Conservation (phyloP, 2,329 filamentous ascomycete genomes). For the Gnomoniopsis sp. region DNA sequence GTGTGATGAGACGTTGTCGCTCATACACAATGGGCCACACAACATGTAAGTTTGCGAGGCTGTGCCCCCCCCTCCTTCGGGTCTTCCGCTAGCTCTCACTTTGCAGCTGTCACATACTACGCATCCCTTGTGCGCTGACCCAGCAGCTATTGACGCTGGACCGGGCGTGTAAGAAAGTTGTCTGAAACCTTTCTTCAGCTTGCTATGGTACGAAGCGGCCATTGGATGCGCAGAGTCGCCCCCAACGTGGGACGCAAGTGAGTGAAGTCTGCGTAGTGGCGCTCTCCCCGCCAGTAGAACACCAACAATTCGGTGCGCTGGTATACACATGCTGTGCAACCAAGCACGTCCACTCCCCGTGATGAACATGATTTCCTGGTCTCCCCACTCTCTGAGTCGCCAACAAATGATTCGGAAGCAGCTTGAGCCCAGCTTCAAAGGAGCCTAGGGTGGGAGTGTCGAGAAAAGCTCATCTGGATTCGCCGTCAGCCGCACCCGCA, state of each 20-base stretch:
- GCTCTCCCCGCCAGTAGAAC: not conserved
- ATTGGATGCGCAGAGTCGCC: not conserved
- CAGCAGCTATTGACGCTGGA: not conserved
- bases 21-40: not conserved
- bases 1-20: not conserved
- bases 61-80: not conserved
- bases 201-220: not conserved
- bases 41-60: not conserved
- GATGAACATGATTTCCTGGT: no score
- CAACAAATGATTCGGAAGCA: no score
- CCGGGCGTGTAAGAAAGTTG: not conserved
- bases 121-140: not conserved
- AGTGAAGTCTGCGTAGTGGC: not conserved
- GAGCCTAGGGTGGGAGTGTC: not conserved
- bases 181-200: not conserved
- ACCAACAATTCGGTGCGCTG: not conserved
- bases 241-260: not conserved
- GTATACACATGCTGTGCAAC: not conserved
- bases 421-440: not conserved
- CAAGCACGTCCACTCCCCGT: not conserved
- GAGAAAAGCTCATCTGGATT: not conserved
- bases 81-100: not conserved
- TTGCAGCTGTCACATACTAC: not conserved
- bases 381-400: no score
- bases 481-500: constrained; percentile 1